Evolutionary conservation across 2,329 filamentous ascomycete genomes (phyloP), one percentile per base, ranked within the genome.

Genomic region (Calycina marina): DNA sequence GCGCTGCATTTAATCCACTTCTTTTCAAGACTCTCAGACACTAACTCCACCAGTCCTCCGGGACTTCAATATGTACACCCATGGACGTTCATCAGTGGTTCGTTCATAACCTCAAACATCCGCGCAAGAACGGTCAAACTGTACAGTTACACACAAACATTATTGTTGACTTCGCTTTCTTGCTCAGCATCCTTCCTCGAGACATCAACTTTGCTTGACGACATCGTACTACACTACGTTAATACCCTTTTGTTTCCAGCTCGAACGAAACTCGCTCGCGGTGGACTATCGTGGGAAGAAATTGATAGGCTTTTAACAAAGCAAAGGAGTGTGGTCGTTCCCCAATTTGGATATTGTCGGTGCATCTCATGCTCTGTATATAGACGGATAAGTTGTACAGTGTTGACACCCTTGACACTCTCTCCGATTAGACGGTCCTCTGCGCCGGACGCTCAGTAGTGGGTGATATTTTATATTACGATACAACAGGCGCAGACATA

Each of bases 11-110:
- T 14, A 27, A 13, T 8, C 13, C 34, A 38, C 41, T 39, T 40
- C 38, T 34, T 36, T 32, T 36, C 41, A 36, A 28, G 29, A 36
- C 38, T 28, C 36, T 41, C 41, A 41, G 40, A 44, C 42, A 37
- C 33, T 14, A 31, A 39, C 39, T 43, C 39, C 41, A 43, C 42
- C 26, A 31, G 14, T 25, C 25, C 22, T 25, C 28, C 24, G 34
- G 25, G 38, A 24, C 18, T 24, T 11, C 22, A 18, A 22, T 26
- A 17, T 26, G 18, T 18, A 4, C 30, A 18, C 11, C 14, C 24
- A 15, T 12, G 17, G 32, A 32, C 31, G 15, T 9, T 27, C 32
- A 25, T 35, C 25, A 32, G 26, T 25, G 15, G 14, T 24, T 34
- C 25, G 16, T 25, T 15, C 24, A 37, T n/a, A 17, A n/a, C 11